Evolutionary conservation across 2,329 filamentous ascomycete genomes (phyloP).

Genomic region (Paracorniculantispora psalliotae): DNA sequence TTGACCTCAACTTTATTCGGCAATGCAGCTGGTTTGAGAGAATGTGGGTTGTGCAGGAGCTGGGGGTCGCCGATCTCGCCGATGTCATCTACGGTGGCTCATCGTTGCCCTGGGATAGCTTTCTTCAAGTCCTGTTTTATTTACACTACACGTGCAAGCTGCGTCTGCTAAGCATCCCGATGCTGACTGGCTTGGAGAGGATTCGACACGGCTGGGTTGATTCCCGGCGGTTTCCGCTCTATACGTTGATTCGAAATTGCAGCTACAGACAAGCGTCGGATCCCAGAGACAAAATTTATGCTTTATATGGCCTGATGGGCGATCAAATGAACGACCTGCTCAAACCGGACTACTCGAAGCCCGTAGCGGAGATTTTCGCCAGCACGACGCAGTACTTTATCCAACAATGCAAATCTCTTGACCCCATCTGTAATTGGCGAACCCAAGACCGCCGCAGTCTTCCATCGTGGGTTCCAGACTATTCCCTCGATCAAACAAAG

Average conservation of each 20-base stretch:
- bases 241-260: background rate
- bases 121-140: background rate
- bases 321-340: background rate
- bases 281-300: background rate
- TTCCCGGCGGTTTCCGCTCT: background rate
- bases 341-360: background rate
- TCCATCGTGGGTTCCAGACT: background rate
- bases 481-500: background rate
- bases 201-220: background rate
- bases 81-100: background rate
- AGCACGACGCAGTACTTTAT: background rate
- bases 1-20: background rate
- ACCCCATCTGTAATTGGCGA: background rate
- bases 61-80: background rate
- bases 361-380: background rate
- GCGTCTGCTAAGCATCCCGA: background rate
- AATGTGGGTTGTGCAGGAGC: background rate
- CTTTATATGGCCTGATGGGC: background rate
- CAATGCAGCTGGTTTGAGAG: background rate
- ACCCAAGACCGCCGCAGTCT: background rate
- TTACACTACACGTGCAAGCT: background rate
- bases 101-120: background rate
- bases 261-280: background rate
- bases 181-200: background rate
- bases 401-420: background rate